Conservation (phyloP, 2,329 filamentous ascomycete genomes). For the Nemania abortiva region DNA sequence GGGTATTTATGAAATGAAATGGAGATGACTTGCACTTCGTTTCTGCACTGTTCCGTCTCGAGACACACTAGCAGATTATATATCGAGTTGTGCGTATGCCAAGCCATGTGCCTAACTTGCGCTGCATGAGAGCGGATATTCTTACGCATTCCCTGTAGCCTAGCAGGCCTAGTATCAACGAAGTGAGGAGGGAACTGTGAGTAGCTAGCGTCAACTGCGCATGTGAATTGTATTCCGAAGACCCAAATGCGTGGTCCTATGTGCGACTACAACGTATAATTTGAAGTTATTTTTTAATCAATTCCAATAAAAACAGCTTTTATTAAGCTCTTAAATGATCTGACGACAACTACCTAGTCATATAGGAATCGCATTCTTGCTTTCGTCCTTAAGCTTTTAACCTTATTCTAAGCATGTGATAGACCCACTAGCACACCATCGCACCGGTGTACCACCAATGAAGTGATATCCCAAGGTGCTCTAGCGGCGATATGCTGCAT, state of each 20-base stretch:
- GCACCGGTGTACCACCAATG: not conserved
- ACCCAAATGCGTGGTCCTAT: no score
- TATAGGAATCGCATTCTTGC: no score
- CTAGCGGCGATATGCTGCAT: slow-evolving; percentile 1
- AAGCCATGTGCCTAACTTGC: not conserved
- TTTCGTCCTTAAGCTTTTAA: not conserved
- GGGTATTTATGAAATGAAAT: not conserved
- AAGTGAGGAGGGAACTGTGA: not conserved
- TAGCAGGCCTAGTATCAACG: not conserved
- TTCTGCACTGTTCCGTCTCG: not conserved
- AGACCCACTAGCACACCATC: not conserved
- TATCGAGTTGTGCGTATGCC: not conserved
- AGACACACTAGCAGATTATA: not conserved
- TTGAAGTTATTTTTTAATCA: no score
- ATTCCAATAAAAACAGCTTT: no score
- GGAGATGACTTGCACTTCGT: not conserved
- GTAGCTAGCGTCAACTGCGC: no score
- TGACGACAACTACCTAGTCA: no score
- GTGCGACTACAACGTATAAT: no score
- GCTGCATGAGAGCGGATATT: not conserved
- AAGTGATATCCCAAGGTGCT: not conserved
- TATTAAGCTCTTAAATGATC: no score
- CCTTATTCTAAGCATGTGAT: not conserved
- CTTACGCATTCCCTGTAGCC: not conserved
- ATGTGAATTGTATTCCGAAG: no score